Evolutionary conservation across 164 flowering plant genomes (phyloP), one percentile per base, ranked within the genome.

Genomic region (Vitis rupestris): DNA sequence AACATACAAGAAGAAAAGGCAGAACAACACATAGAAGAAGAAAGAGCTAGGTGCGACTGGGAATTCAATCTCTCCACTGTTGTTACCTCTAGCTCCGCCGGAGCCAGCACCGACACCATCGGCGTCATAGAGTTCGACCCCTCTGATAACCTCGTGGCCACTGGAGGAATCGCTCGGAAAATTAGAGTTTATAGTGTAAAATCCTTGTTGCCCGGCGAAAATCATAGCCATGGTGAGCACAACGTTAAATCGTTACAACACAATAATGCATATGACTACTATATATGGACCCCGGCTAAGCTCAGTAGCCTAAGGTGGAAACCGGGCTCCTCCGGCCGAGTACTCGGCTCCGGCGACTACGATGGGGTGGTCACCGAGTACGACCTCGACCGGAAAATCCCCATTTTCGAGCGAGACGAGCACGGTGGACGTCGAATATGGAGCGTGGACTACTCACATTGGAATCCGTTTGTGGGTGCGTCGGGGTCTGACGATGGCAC

Each of bases 301-400:
- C 87, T 88, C 11, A 84, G 90, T 72, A 86, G 92, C 80, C 81
- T 90, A 16, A 64, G 81, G 55, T 90, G 95, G 95, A 76, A 77
- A 56, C 90, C 88, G 27, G 81, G 83, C 17, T 70, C 87, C 11
- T 78, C 74, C 37, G 75, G 82, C 1, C 70, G 81, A 50, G 71
- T 86, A 15, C 0, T 88, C 0, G 90, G 88, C 14, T 75, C 90
- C 11, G 92, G 90, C 1, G 95, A 90, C 76, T 90, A 90, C 65
- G 95, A 90, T 50, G 95, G 95, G 4, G 90, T 85, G 1, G 88
- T 90, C 1, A 87, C 74, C 44, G 95, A 90, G 72, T 87, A 90
- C 61, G 90, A 90, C 50, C 83, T 90, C 49, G 90, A 90, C 63
- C 77, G 57, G 10, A 74, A 64, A 3, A 48, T 77, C 3, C 86